Conservation (phyloP, 2,329 filamentous ascomycete species). For the Thermoascus crustaceus region DNA sequence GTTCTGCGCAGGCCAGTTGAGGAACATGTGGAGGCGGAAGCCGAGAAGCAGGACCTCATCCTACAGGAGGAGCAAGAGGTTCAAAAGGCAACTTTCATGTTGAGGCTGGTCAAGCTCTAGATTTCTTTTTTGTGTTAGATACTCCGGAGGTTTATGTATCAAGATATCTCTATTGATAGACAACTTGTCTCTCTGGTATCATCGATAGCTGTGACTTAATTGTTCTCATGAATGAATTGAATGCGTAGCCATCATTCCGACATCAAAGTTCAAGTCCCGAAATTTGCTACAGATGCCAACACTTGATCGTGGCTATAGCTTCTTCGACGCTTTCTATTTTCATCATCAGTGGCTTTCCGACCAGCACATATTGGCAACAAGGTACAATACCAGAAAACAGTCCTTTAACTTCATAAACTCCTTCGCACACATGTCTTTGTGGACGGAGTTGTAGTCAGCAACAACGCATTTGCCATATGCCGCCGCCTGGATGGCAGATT, state of each 20-base stretch:
- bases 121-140: too few species aligned
- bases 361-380: too few species aligned
- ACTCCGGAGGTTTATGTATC: too few species aligned
- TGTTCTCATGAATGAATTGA: too few species aligned
- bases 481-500: slow-evolving; percentile 52
- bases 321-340: slow-evolving; percentile 30
- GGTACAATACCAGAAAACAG: slow-evolving; percentile 65
- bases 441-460: slow-evolving; percentile 78
- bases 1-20: slow-evolving; percentile 69
- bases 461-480: slow-evolving; percentile 87
- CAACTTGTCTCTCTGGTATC: slow-evolving; percentile 3
- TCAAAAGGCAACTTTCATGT: slow-evolving; percentile 69
- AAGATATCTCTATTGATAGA: not conserved
- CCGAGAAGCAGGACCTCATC: slow-evolving; percentile 52
- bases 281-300: too few species aligned
- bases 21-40: slow-evolving; percentile 55
- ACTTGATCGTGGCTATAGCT: slow-evolving; percentile 30
- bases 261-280: too few species aligned
- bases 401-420: slow-evolving; percentile 82
- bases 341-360: too few species aligned
- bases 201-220: too few species aligned
- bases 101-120: slow-evolving; percentile 68
- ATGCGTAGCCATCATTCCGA: too few species aligned
- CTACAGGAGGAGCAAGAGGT: slow-evolving; percentile 78
- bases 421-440: slow-evolving; percentile 80